Conservation (phyloP, 306 rosid species). For the Pachyrhizus erosus region DNA sequence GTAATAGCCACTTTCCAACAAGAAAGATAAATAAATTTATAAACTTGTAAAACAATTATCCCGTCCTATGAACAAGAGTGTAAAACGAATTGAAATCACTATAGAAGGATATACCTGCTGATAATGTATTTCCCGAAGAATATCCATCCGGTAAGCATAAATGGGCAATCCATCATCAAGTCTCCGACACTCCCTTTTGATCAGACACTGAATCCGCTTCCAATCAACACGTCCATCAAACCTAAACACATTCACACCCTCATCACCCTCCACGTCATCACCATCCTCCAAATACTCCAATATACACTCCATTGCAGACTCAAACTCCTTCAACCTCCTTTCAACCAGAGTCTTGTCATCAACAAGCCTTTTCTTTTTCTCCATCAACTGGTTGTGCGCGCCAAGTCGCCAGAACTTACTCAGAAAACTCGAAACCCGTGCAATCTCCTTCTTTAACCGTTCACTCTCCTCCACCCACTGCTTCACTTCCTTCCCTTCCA, state of each 20-base stretch:
- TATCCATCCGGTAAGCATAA: constrained; percentile 75
- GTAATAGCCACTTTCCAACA: background rate
- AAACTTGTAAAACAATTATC: background rate
- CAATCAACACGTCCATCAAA: constrained; percentile 56
- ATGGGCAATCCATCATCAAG: constrained; percentile 85
- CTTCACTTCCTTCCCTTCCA: constrained; percentile 65
- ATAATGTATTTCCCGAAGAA: constrained; percentile 58
- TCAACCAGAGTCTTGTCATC: constrained; percentile 52
- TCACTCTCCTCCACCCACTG: constrained; percentile 53
- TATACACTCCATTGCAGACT: constrained; percentile 66
- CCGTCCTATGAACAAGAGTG: background rate
- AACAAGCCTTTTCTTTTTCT: constrained; percentile 47
- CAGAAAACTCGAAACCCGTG: background rate
- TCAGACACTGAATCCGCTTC: constrained; percentile 56
- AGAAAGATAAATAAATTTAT: background rate
- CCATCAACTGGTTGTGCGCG: background rate
- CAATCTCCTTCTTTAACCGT: constrained; percentile 45
- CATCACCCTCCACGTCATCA: constrained; percentile 36
- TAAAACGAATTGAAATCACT: background rate
- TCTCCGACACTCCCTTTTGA: constrained; percentile 73
- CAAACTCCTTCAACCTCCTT: constrained; percentile 69
- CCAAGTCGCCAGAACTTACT: background rate
- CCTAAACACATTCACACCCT: constrained; percentile 46
- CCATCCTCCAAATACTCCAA: constrained; percentile 57
- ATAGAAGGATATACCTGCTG: constrained; percentile 65